A percentile compares a stretch with the other conserved stretches of the same genome.
phyloP scores from a whole-genome alignment of 768 basidiomycete species.

The Boletellus ananas region DNA sequence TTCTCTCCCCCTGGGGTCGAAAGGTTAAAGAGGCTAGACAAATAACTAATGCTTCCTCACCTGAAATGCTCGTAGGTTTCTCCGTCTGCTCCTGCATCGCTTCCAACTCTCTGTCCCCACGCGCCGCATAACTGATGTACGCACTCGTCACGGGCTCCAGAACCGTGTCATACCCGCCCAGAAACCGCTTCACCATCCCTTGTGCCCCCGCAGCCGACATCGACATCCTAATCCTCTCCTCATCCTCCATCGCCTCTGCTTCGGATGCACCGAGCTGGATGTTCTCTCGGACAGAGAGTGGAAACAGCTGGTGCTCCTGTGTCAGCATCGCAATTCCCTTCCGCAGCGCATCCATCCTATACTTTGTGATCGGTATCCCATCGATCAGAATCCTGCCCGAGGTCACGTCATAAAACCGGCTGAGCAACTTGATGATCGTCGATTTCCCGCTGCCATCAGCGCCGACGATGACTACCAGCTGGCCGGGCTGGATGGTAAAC shows the following conservation, averaged over 20 bases:
- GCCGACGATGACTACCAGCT: conserved; percentile 35
- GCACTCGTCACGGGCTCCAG: conserved; percentile 32
- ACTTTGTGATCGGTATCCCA: conserved; percentile 32
- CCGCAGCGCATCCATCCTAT: conserved; percentile 32
- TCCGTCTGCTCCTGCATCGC: conserved; percentile 17
- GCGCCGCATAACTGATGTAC: conserved; percentile 26
- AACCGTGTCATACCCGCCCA: conserved; percentile 36
- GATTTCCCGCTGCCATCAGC: conserved; percentile 34
- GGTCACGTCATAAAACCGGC: conserved; percentile 30
- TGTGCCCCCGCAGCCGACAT: conserved; percentile 37
- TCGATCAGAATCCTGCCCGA: conserved; percentile 40
- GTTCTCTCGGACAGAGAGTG: conserved; percentile 39
- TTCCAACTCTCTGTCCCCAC: conserved; percentile 11
- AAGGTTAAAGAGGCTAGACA: too few relatives aligned
- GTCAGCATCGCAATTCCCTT: conserved; percentile 39
- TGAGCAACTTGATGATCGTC: conserved; percentile 40
- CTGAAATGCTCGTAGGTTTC: conserved; percentile 24
- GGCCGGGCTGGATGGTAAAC: conserved; percentile 30
- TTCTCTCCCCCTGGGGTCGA: conserved; percentile 25
- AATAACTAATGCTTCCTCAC: conserved; percentile 1
- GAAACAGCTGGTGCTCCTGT: conserved; percentile 38
- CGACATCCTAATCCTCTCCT: conserved; percentile 16
- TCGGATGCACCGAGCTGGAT: conserved; percentile 33
- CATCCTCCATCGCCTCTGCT: conserved; percentile 9
- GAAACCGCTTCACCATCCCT: conserved; percentile 38